A percentile compares a stretch with the other conserved stretches of the same genome.
Conservation (phyloP, 495 filamentous ascomycete genomes). For the Glutinoglossum americanum region DNA sequence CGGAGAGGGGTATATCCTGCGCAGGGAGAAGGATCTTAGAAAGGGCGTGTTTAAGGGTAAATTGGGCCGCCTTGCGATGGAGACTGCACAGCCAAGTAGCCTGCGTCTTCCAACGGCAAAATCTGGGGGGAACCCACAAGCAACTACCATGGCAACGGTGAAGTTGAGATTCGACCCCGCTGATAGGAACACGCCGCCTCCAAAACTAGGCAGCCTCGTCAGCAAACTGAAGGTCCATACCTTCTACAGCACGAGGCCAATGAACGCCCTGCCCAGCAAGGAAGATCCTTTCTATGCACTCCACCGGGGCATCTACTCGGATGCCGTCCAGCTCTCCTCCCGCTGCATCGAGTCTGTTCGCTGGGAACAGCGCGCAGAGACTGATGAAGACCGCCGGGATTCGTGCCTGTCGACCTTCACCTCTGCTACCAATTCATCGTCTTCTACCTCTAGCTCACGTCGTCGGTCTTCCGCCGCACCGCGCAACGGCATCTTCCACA, state of each 20-base stretch:
- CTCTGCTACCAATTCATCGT: constrained; percentile 14
- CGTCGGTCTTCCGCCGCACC: constrained; percentile 14
- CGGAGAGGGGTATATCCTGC: constrained; percentile 36
- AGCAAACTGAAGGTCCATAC: constrained; percentile 58
- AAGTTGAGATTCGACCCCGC: constrained; percentile 55
- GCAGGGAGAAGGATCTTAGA: constrained; percentile 53
- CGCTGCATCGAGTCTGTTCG: constrained; percentile 38
- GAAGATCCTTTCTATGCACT: constrained; percentile 16
- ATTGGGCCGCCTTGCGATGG: constrained; percentile 47
- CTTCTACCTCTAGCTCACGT: constrained; percentile 10
- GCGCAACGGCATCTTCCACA: constrained; percentile 33
- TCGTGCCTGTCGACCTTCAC: constrained; percentile 26
- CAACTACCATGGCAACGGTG: constrained; percentile 39
- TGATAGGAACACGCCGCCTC: constrained; percentile 30
- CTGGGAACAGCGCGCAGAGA: constrained; percentile 37
- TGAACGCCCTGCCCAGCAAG: constrained; percentile 13
- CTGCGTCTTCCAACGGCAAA: constrained; percentile 28
- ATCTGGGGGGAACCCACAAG: neutral
- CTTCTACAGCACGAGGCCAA: constrained; percentile 46
- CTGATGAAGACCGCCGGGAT: constrained; percentile 26
- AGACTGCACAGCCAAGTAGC: constrained; percentile 51
- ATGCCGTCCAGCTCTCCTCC: constrained; percentile 37
- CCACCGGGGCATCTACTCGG: constrained; percentile 40
- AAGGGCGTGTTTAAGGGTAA: constrained; percentile 62
- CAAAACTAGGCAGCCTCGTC: constrained; percentile 39